These are phyloP conservation scores for Neospermospora avenae DNA, from an alignment of 2,329 filamentous ascomycete species.

Conservation along the genomic window DNA sequence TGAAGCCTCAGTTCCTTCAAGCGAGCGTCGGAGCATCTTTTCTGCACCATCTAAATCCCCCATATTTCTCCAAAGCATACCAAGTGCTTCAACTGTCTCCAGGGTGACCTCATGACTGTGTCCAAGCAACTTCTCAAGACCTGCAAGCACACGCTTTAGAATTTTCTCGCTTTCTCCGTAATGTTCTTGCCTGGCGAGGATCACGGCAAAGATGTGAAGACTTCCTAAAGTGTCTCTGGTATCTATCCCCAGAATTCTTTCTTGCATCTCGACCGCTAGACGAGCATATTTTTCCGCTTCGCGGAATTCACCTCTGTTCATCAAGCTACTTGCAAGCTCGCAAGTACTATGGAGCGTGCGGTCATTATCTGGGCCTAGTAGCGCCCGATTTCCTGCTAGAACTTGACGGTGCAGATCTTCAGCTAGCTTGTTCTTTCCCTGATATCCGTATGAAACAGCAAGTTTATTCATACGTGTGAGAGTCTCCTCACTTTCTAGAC, in stretches of 20 bases:
- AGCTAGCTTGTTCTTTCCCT: background rate
- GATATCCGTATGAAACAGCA: background rate
- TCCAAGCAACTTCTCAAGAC: background rate
- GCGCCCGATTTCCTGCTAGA: background rate
- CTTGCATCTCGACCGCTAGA: background rate
- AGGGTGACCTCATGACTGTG: background rate
- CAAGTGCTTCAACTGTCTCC: background rate
- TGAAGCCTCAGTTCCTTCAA: constrained; percentile 2
- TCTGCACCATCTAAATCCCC: background rate
- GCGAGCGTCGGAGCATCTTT: background rate
- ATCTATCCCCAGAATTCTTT: constrained; percentile 4
- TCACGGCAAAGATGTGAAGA: background rate
- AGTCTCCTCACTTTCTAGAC: constrained; percentile 13
- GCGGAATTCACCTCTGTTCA: background rate
- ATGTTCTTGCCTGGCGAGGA: background rate
- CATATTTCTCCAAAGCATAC: background rate
- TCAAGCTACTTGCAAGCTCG: background rate
- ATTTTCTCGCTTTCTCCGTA: background rate
- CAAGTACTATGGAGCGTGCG: background rate
- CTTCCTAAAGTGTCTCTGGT: constrained; percentile 3
- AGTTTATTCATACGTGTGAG: constrained; percentile 5
- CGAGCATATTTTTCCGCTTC: constrained; percentile 9
- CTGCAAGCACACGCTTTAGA: background rate
- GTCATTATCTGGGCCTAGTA: constrained; percentile 5
- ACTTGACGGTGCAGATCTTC: background rate